phyloP scores from a whole-genome alignment of 202 grass and related monocot genomes.

The Schoenoplectus tabernaemontani region DNA sequence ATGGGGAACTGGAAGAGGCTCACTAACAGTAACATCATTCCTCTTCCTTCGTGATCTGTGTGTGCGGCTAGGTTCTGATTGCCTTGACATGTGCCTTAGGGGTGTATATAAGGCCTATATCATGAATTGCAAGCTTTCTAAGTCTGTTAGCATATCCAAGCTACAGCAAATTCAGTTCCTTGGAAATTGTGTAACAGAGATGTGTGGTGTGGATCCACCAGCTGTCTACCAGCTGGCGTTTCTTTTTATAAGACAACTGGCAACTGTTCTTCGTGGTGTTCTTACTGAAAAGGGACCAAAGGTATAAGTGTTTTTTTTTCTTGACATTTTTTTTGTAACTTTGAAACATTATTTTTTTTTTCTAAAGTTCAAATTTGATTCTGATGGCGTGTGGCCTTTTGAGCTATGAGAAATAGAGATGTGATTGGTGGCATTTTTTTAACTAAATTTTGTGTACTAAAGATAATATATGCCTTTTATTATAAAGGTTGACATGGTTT shows the following conservation, averaged over 20 bases:
- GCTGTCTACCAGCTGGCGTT: conserved; percentile 85
- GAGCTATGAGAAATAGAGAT: background rate
- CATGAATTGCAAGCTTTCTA: conserved; percentile 93
- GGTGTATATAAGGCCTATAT: conserved; percentile 98
- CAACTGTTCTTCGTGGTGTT: conserved; percentile 58
- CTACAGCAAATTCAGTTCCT: conserved; percentile 88
- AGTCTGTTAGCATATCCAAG: conserved; percentile 75
- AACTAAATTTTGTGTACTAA: background rate
- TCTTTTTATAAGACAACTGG: conserved; percentile 90
- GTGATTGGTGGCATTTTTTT: background rate
- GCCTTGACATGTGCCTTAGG: conserved; percentile 73
- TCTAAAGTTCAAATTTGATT: background rate
- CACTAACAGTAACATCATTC: conserved; percentile 70
- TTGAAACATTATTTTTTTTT: background rate
- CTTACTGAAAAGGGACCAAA: conserved; percentile 82
- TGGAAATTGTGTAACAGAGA: conserved; percentile 81
- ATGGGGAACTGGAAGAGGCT: conserved; percentile 73
- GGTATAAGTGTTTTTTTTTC: conserved; percentile 35
- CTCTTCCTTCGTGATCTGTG: conserved; percentile 89
- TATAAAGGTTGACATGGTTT: background rate
- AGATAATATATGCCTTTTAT: background rate
- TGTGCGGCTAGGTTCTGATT: conserved; percentile 70
- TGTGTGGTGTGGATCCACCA: conserved; percentile 64
- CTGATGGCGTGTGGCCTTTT: background rate
- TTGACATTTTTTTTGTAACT: background rate